Base-by-base conservation (phyloP, 2,329 filamentous ascomycete genomes). In the Phaeosphaeria sp. region DNA sequence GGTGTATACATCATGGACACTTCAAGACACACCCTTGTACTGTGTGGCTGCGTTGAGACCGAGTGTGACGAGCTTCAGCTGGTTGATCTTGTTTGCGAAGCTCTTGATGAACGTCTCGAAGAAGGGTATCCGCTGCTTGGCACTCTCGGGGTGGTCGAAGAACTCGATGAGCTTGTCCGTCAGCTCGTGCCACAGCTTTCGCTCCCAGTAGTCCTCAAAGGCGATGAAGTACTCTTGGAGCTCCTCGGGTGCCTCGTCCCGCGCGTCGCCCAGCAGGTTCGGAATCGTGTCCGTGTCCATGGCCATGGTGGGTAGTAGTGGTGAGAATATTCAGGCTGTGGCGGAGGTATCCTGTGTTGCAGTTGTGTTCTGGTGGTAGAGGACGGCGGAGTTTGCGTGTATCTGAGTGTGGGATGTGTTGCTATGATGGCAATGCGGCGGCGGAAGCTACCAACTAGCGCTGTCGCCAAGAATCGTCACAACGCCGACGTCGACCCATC, bases 41-140 rank as follows among this genome's bases (percentile, higher is more conserved):
- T 96, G 89, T 72, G 89, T 88, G 52, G 93, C 92, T 46, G 95
- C 91, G 80, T 90, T 91, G 75, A 98, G 82, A 17, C 93, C 95
- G 66, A 99, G 83, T 66, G 91, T 90, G 66, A 99, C 95, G 67
- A 98, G 89, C 85, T 97, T 97, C 63, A 99, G 85, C 83, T 98
- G 94, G 82, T 98, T 99, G 84, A 99, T 97, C 85, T 96, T 97
- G 77, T 97, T 93, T 66, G 93, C 92, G 76, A 99, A 99, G 79
- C 90, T 95, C 78, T 94, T 87, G 79, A 99, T 90, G 83, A 99
- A 99, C 71, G 88, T 89, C 81, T 95, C 92, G 85, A 95, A 99
- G 79, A 99, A 90, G 59, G 89, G 84, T 81, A 99, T 86, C 74
- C 94, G 90, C 81, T 96, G 92, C 57, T 87, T 84, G 55, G 88